Evolutionary conservation across 2,329 filamentous ascomycete species (phyloP), one percentile per base, ranked within the genome.

Genomic region (Capronia epimyces): DNA sequence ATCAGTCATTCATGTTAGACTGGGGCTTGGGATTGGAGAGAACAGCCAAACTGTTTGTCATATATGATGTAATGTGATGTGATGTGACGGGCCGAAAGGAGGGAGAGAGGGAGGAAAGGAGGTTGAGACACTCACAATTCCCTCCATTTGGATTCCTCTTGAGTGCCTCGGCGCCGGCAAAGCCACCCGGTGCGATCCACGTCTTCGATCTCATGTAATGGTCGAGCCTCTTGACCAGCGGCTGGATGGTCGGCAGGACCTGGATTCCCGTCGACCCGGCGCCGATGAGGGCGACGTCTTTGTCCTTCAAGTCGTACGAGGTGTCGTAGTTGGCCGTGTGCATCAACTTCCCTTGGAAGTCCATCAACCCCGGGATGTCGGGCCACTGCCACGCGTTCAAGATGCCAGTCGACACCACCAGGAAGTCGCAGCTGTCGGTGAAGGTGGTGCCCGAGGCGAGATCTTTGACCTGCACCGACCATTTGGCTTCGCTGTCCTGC

Each of bases 401-500:
- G 57, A 81, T 77, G 1, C 79, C 79, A 22, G 81, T 77, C 1
- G 75, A 79, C 9, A 74, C 78, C 16, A 81, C 68, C 10, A 82
- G 63, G 49, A 80, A 80, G 57, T 79, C 75, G 4, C 72, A 71
- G 32, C 46, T 50, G 18, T 63, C 57, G 18, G 27, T 42, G 13
- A 22, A 22, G 13, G 18, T 13, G 6, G 13, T 25, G 5, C 39
- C 39, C 5, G 18, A 22, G 3, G 6, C 39, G 13, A 36, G 5
- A n/a, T 42, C 39, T 15, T 16, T 21, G 39, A 42, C 39, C 10
- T 22, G 18, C 15, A 83, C 66, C 2, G 64, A 68, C 85, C 84
- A 88, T 52, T 77, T 71, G 0, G 70, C 71, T 15, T 66, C 61
- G 0, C 65, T 62, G 0, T 71, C 67, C 18, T 81, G 68, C 83